Base-by-base conservation (phyloP, 805 yeast genomes). In the Teunomyces gatunensis region DNA sequence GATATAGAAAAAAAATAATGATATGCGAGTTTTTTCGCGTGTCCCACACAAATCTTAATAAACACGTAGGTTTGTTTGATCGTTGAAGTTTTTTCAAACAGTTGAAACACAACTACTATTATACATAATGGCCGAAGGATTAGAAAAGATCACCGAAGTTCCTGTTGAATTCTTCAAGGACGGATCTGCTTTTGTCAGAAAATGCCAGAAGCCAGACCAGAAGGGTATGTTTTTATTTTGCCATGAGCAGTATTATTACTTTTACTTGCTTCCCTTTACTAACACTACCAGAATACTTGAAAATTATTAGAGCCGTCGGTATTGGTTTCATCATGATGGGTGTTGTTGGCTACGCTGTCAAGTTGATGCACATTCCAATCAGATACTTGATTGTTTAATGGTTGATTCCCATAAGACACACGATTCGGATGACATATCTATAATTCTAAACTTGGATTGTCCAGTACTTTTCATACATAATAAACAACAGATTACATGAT, bases 321-420 rank as follows among this genome's bases (percentile, higher is more conserved):
- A 79, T 91, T 54, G 99, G 99, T 57, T 92, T 92, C 73, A 76
- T 92, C 59, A 92, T 92, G 82, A 94, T 92, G 91, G 99, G 99
- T 64, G 86, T 89, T 61, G 95, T 94, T 63, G 99, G 99, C 49
- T 92, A 90, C 74, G 87, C 85, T 63, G 94, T 94, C 73, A 92
- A 92, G 75, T 81, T 92, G 62, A 77, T 91, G 60, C 97, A 91
- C 74, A 91, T 91, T 63, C 97, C 97, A 65, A 89, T 91, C 75
- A 87, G 97, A 78, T 91, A 89, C 74, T 83, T 89, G 75, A 89
- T 91, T 73, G 97, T 90, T 58, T 90, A 77, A 77, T 35, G 28
- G 40, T 27, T 37, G 40, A 37, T 37, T 37, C 11, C 15, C 40
- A 21, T 37, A 21, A 37, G 18, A 32, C 34, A 32, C 34, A 13